A percentile compares a stretch with the other conserved stretches of the same genome.
Conservation (phyloP, 1,284 basidiomycete genomes). For the Pseudozyma sp. region DNA sequence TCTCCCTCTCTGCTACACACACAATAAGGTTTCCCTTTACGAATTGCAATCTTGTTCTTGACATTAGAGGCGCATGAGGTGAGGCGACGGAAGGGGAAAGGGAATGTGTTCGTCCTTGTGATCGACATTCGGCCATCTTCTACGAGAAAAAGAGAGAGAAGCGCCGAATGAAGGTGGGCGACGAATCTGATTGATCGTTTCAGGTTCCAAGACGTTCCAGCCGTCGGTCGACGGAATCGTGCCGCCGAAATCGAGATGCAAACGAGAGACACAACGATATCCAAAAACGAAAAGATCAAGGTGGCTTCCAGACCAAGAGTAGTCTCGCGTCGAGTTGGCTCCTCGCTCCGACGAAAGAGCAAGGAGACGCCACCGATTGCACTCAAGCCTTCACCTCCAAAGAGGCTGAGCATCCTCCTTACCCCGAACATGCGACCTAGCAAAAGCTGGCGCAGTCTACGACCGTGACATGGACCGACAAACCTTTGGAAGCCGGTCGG, state of each 20-base stretch:
- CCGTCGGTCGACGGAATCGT: neutral
- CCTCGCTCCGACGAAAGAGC: constrained; percentile 9
- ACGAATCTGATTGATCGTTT: constrained; percentile 31
- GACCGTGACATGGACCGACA: constrained; percentile 14
- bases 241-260: neutral
- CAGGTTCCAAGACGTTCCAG: constrained; percentile 2
- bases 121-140: constrained; percentile 2
- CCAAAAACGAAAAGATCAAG: constrained; percentile 1
- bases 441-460: constrained; percentile 41
- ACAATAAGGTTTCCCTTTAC: constrained; percentile 9
- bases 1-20: neutral
- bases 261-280: neutral
- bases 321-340: constrained; percentile 67
- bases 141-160: constrained; percentile 6
- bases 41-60: constrained; percentile 23
- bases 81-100: neutral
- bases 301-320: constrained; percentile 63
- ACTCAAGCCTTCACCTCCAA: constrained; percentile 59
- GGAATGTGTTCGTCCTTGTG: constrained; percentile 32
- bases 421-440: constrained; percentile 45
- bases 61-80: neutral
- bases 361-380: constrained; percentile 65
- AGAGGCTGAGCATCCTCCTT: constrained; percentile 53
- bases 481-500: neutral
- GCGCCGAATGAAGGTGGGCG: neutral